Percentiles rank a stretch among this genome's conserved stretches.
phyloP scores from a whole-genome alignment of 148 eudicot genomes.

The Gaultheria prostrata region DNA sequence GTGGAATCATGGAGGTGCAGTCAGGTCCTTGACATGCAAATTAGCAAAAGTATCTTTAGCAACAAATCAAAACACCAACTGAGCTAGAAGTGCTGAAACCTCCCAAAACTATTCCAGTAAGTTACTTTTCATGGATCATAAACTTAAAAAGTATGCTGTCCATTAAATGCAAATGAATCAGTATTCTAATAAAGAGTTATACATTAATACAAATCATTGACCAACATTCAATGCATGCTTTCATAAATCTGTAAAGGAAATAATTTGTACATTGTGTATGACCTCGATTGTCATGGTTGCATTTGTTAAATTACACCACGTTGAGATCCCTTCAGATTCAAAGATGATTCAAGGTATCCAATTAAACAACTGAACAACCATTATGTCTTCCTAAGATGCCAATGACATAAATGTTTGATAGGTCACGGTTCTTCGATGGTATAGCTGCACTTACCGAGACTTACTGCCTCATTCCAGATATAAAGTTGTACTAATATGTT shows the following conservation, averaged over 20 bases:
- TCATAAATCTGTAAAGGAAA: not conserved
- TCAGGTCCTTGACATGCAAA: not conserved
- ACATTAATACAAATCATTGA: not conserved
- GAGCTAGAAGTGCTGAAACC: not conserved
- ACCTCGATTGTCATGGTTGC: not conserved
- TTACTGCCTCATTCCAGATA: not conserved
- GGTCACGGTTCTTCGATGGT: not conserved
- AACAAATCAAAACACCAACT: not conserved
- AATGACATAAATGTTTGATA: not conserved
- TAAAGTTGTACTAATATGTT: not conserved
- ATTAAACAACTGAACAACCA: not conserved
- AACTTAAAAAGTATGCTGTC: not conserved
- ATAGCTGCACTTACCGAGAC: not conserved
- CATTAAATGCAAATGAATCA: not conserved
- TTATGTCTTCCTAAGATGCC: not conserved
- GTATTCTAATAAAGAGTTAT: not conserved
- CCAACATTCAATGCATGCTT: not conserved
- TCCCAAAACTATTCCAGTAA: not conserved
- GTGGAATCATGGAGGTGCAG: not conserved
- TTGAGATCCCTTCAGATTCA: slow-evolving; percentile 3
- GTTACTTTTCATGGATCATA: not conserved
- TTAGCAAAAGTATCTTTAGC: not conserved
- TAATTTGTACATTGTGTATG: too few relatives aligned
- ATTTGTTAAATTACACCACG: not conserved
- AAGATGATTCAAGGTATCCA: not conserved